Evolutionary conservation across 1,284 basidiomycete species (phyloP), one percentile per base, ranked within the genome.

Genomic region (Pascua guehoae): DNA sequence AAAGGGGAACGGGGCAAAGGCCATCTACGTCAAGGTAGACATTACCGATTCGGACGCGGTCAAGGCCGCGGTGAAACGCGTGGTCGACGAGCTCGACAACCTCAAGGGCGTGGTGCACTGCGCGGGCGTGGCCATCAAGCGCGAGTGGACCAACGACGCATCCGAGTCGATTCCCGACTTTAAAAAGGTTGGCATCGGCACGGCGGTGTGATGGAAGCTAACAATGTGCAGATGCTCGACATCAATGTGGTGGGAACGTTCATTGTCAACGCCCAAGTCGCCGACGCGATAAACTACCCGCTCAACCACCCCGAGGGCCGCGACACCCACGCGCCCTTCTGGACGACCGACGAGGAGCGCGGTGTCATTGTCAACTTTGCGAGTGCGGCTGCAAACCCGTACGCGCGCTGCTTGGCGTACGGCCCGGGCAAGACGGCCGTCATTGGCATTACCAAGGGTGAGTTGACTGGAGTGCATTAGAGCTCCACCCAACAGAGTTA

Each of bases 281-380:
- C 70, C 36, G 73, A 75, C 53, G 73, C 73, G 4, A 73, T 75
- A 63, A 72, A 73, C 60, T 65, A 62, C 44, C 65, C 65, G n/a
- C 63, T 54, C 54, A 70, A 62, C 60, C 68, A 68, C 57, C 68
- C 63, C 12, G 59, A 61, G 45, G 63, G 64, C 3, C 49, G 54
- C 2, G 56, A 54, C 38, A 57, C 61, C 37, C 65, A 66, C 46
- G 66, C 60, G 8, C 67, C 64, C 4, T 70, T 70, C 63, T 70
- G 64, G 62, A 67, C 66, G 0, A 61, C 63, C 36, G 64, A 71
- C 49, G 72, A 74, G 51, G 73, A 74, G 60, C 62, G 72, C 14
- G 73, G 72, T 37, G 63, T 74, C 51, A 75, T 75, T 49, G 61
- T 75, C 67, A 75, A 75, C 66, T 70, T 73, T 55, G 71, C 72